These are phyloP conservation scores for Salinomyces thailandicus DNA, from an alignment of 2,329 filamentous ascomycete species.

Conservation along the genomic window DNA sequence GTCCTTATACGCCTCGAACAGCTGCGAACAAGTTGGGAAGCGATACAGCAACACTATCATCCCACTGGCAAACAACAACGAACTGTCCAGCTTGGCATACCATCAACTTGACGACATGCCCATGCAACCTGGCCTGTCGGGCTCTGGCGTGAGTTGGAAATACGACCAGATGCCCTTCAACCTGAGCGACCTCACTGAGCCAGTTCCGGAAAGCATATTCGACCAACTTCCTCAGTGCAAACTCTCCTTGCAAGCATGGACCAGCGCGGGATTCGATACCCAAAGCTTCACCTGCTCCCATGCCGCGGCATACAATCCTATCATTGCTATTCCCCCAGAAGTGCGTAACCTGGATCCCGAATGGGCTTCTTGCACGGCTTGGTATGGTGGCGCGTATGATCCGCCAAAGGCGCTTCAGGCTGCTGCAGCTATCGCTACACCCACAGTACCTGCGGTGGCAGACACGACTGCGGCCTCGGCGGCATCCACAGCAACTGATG, in stretches of 20 bases:
- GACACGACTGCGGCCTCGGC: neutral
- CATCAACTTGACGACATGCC: constrained; percentile 2
- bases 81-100: constrained; percentile 10
- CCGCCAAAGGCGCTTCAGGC: constrained; percentile 7
- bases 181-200: constrained; percentile 9
- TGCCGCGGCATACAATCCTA: constrained; percentile 7
- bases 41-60: constrained; percentile 12
- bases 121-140: constrained; percentile 1
- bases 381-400: constrained; percentile 9
- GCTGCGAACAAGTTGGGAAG: constrained; percentile 9
- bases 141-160: constrained; percentile 2
- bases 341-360: constrained; percentile 8
- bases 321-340: constrained; percentile 8
- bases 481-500: neutral
- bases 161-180: constrained; percentile 8
- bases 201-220: constrained; percentile 10
- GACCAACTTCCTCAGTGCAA: constrained; percentile 9
- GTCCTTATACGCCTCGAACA: constrained; percentile 13
- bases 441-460: neutral
- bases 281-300: constrained; percentile 5
- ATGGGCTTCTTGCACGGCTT: constrained; percentile 8
- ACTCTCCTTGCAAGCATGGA: constrained; percentile 1
- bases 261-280: constrained; percentile 3
- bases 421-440: neutral
- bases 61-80: constrained; percentile 7